Evolutionary conservation across 768 basidiomycete species (phyloP), one percentile per base, ranked within the genome.

Genomic region (Cystoderma amianthinum): DNA sequence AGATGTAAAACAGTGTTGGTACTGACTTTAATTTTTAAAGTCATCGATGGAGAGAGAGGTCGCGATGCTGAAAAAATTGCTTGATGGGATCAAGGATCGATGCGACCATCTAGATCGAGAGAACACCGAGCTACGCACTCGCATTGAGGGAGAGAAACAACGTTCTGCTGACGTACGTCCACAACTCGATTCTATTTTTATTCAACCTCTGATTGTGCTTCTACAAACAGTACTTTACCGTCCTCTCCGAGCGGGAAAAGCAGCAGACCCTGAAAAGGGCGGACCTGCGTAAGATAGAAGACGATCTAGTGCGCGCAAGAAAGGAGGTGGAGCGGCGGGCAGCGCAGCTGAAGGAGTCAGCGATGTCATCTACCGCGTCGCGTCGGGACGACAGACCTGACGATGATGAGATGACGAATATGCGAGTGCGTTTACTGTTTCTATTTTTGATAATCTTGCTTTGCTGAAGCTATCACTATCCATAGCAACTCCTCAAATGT

Each of bases 401-500:
- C 39, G 56, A 68, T 42, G 64, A 63, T 33, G 74, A 82, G 53
- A 63, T 77, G 32, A 71, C 77, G 41, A 68, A 74, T 42, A 69
- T 80, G 52, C 74, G 80, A 74, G 83, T 85, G 39, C 32, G 72
- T 53, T 16, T 11, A n/a, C 6, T 42, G 16, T 39, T 42, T 5
- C 23, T 7, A 17, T 19, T 7, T 16, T 16, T 17, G 18, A 42
- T 36, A 3, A 10, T 12, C 15, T 38, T 15, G n/a, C 17, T 21
- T 30, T 37, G 7, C 4, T 15, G 38, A 44, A 20, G 30, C n/a
- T 38, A 23, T 44, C 43, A 15, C 20, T 15, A 41, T 33, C 11
- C 32, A 35, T 20, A 94, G 93, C 74, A 72, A 57, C 67, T 96
- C 30, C 73, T 97, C 22, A 82, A 87, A 56, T 98, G 95, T 58